Evolutionary conservation across 345 rosid genomes (phyloP), one percentile per base, ranked within the genome.

Genomic region (Combretum micranthum): DNA sequence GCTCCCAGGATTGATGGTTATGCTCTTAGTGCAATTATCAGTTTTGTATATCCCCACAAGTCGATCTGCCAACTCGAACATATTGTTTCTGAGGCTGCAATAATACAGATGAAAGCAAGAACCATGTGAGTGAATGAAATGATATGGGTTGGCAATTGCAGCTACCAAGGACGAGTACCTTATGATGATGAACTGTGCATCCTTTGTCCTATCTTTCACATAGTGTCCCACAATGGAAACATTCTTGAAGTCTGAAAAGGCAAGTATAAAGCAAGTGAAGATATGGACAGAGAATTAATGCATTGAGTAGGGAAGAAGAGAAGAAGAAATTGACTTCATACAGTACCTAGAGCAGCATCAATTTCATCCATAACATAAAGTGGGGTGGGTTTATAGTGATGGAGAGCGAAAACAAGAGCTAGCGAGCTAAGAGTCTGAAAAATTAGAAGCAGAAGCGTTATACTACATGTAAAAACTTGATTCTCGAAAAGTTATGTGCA

Each of bases 361-460:
- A 90, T 93, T 75, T 90, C 99, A 47, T 87, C 99, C 96, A 93
- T 93, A 25, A 90, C 99, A 64, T 93, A 93, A 18, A 93, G 95
- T 0, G 99, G 99, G 1, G 97, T 93, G 22, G 99, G 96, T 83
- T 93, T 93, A 87, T 90, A 93, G 75, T 90, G 99, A 77, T 93
- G 99, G 59, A 93, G 97, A 26, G 97, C 99, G 67, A 93, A 93
- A 57, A 89, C 95, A 26, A 93, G 92, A 63, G 99, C 97, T 59
- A 93, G 67, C 42, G 99, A 93, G 75, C 96, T 85, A 68, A 93
- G 96, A 56, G 99, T 93, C 97, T 93, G 88, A 64, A 69, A 56
- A 49, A 16, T 10, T 18, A n/a, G 44, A 49, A 47, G 48, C 20
- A 15, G 15, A 46, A 44, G 18, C 26, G 12, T 57, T 25, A 57